Conservation (phyloP, 345 rosid species). For the Lumnitzera racemosa region DNA sequence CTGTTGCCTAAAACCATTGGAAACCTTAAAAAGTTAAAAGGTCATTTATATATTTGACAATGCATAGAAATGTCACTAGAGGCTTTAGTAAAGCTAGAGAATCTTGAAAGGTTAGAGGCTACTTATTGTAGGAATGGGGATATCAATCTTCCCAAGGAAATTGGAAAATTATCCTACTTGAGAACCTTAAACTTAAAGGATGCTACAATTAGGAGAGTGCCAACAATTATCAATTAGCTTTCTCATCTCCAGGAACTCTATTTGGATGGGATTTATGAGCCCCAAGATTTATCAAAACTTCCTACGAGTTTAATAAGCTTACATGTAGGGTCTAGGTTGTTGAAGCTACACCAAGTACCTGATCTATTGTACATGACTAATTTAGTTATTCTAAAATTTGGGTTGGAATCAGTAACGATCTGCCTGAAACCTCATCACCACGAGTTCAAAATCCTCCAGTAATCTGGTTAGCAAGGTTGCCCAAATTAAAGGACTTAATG, state of each 20-base stretch:
- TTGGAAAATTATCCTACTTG: not conserved
- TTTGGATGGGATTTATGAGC: not conserved
- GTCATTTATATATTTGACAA: not conserved
- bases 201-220: not conserved
- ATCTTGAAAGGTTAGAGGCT: not conserved
- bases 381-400: not conserved
- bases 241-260: not conserved
- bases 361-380: not conserved
- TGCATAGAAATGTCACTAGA: not conserved
- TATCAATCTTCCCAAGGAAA: not conserved
- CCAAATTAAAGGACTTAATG: not conserved
- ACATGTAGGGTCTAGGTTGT: not conserved
- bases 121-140: not conserved
- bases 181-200: not conserved
- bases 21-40: not conserved
- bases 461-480: not conserved
- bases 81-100: not conserved
- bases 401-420: no score
- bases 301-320: not conserved
- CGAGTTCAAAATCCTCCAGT: not conserved
- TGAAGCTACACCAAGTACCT: no score
- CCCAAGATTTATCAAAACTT: not conserved
- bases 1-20: not conserved
- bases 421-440: not conserved
- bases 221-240: not conserved